Evolutionary conservation across 176 grass and related monocot genomes (phyloP), one percentile per base, ranked within the genome.

Genomic region (Hordeum marinum): DNA sequence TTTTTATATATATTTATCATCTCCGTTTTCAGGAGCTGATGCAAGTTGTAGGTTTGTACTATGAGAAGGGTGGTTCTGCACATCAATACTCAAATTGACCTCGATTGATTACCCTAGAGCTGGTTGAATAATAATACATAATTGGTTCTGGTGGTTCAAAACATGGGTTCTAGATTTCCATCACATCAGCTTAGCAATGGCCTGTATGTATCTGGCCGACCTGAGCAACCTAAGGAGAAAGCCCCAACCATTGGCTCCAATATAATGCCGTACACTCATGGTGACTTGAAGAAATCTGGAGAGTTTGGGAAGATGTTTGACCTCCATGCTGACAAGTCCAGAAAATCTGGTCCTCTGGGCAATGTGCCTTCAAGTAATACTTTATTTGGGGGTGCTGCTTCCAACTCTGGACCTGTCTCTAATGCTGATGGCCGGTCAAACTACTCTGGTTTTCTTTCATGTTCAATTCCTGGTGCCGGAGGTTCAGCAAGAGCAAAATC

Each of bases 241-340:
- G 80, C 89, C 3, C 89, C 93, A 26, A 86, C 80, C 72, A 93
- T 98, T 73, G 86, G 91, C 88, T 95, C 92, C 45, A 83, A 78
- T 21, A 85, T 88, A 1, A 95, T 95, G 96, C 96, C 93, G 52
- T 98, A 98, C 77, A 98, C 96, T 29, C 93, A 93, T 48, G 96
- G 96, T 70, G 96, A 98, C 87, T 89, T 95, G 50, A 98, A 98
- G 80, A 98, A 95, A 85, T 98, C 96, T 72, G 96, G 96, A 65
- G 96, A 98, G 72, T 81, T 98, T 35, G 96, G 96, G 58, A 98
- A 98, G 74, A 98, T 98, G 96, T 98, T 98, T 85, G 96, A 98
- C 72, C 87, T 98, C 45, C 96, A 95, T 72, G 96, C 88, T 32
- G 96, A 95, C 34, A 98, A 98, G 64, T 98, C 93, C 31, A 90